Evolutionary conservation across 176 grass and related monocot genomes (phyloP).

Genomic region (Oryza glaberrima): DNA sequence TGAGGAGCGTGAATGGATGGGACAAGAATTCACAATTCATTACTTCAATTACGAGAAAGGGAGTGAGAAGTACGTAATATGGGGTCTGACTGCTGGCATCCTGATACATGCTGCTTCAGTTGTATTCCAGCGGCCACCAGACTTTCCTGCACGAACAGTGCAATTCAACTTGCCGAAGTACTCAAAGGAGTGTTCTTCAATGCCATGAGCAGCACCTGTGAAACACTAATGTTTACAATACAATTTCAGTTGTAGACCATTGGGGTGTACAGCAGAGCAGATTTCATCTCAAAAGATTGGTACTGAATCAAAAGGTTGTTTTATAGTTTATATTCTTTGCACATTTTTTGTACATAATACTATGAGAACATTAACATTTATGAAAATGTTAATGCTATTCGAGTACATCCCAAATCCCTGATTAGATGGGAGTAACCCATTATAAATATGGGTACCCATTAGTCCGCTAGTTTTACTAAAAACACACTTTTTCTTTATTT

Average conservation of each 20-base stretch:
- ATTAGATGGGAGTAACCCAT: neutral
- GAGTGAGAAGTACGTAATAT: constrained; percentile 55
- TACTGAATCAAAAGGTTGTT: neutral
- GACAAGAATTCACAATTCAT: constrained; percentile 59
- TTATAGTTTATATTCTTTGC: constrained; percentile 9
- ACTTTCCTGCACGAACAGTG: constrained; percentile 58
- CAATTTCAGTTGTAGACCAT: neutral
- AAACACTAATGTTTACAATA: constrained; percentile 1
- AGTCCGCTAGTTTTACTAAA: neutral
- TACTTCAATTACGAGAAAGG: constrained; percentile 54
- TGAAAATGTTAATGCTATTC: neutral
- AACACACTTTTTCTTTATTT: neutral
- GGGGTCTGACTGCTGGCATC: constrained; percentile 72
- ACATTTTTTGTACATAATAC: neutral
- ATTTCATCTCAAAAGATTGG: neutral
- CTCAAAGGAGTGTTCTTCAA: constrained; percentile 39
- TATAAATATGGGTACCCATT: neutral
- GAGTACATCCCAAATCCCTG: neutral
- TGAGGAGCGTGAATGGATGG: constrained; percentile 69
- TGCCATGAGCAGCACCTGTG: constrained; percentile 47
- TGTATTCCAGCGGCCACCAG: constrained; percentile 52
- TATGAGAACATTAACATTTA: neutral
- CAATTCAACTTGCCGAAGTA: constrained; percentile 52
- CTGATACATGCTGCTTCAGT: constrained; percentile 70
- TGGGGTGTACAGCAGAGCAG: neutral